Conservation (phyloP, 2,329 filamentous ascomycete species). For the Penicillium nordicum region DNA sequence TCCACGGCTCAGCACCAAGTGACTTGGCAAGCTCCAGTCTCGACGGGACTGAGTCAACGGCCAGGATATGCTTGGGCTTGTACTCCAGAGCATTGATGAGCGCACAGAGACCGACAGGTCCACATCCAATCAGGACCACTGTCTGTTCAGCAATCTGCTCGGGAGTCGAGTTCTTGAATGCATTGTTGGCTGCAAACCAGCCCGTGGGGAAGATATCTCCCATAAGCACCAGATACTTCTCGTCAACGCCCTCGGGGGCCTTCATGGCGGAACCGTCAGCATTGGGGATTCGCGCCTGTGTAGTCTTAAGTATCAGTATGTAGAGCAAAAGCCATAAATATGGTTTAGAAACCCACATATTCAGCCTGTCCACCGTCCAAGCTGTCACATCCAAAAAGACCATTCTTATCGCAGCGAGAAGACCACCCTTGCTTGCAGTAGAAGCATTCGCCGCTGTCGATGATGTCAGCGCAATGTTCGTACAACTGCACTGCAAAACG, state of each 20-base stretch:
- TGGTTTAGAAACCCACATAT: constrained; percentile 50
- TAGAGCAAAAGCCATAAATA: background rate
- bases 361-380: constrained; percentile 80
- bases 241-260: constrained; percentile 66
- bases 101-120: constrained; percentile 80
- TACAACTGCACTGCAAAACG: background rate
- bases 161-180: constrained; percentile 60
- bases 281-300: constrained; percentile 66
- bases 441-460: constrained; percentile 65
- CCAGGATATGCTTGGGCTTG: constrained; percentile 71
- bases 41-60: constrained; percentile 72
- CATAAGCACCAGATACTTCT: constrained; percentile 78
- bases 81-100: constrained; percentile 73
- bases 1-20: constrained; percentile 78
- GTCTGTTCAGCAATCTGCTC: constrained; percentile 63
- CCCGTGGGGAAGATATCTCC: constrained; percentile 86
- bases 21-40: constrained; percentile 68
- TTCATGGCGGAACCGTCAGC: constrained; percentile 79
- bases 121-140: constrained; percentile 79
- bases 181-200: constrained; percentile 78
- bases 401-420: constrained; percentile 68
- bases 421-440: constrained; percentile 77
- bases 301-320: constrained; percentile 21
- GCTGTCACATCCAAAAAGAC: constrained; percentile 65
- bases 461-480: constrained; percentile 6